A percentile compares a stretch with the other conserved stretches of the same genome.
Evolutionary conservation across 768 basidiomycete genomes (phyloP).

Genomic region (Mycena indigotica): DNA sequence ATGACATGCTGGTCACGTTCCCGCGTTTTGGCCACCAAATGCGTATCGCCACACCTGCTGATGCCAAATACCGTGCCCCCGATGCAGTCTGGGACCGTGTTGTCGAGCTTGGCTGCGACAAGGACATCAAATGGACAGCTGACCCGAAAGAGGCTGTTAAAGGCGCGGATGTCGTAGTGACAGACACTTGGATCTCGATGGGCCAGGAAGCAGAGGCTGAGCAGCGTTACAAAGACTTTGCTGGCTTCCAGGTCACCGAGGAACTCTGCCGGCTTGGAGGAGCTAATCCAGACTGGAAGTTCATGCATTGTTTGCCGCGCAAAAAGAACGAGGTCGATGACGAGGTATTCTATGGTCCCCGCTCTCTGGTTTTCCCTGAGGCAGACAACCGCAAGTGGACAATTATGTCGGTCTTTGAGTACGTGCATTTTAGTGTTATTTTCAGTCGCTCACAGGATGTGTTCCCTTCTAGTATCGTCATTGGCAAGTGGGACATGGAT

Average conservation of each 20-base stretch:
- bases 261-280: conserved; percentile 77
- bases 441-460: conserved; percentile 7
- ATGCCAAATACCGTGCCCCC: conserved; percentile 65
- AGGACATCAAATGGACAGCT: conserved; percentile 69
- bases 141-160: conserved; percentile 87
- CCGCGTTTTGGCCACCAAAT: conserved; percentile 88
- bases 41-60: conserved; percentile 78
- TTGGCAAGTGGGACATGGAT: conserved; percentile 51
- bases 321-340: conserved; percentile 95
- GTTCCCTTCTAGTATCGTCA: conserved; percentile 29
- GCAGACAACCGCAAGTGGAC: conserved; percentile 98
- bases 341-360: conserved; percentile 93
- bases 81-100: conserved; percentile 80
- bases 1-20: conserved; percentile 96
- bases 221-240: conserved; percentile 81
- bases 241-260: conserved; percentile 94
- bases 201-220: conserved; percentile 95
- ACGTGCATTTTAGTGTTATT: conserved; percentile 43
- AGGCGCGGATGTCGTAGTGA: conserved; percentile 92
- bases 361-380: conserved; percentile 90
- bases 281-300: conserved; percentile 87
- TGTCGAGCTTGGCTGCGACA: conserved; percentile 70
- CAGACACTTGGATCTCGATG: conserved; percentile 99
- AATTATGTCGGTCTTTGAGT: conserved; percentile 92
- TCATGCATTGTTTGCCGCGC: conserved; percentile 94